Conservation (phyloP, 139 green algal genomes). For the Chlorella sp. region DNA sequence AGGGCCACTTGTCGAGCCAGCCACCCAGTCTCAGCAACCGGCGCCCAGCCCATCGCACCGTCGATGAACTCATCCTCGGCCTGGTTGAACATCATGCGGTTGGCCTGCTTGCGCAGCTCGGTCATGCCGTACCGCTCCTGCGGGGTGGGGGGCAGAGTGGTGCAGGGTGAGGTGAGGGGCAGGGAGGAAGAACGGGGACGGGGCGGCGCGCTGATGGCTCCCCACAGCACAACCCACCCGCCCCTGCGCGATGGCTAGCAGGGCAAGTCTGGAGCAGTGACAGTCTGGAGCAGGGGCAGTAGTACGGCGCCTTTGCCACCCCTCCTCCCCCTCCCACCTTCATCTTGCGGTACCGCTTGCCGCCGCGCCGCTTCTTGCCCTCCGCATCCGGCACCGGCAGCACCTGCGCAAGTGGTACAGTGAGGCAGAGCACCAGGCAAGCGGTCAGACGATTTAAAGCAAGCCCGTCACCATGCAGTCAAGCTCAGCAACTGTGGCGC, state of each 20-base stretch:
- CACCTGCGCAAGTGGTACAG: too few species aligned
- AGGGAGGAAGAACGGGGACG: too few species aligned
- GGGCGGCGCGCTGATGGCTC: too few species aligned
- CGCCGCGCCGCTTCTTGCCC: conserved; percentile 91
- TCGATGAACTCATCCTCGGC: conserved; percentile 83
- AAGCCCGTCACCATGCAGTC: too few species aligned
- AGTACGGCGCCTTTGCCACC: neutral
- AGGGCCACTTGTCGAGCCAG: too few species aligned
- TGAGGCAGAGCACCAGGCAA: too few species aligned
- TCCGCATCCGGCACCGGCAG: conserved; percentile 90
- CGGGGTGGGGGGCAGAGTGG: neutral
- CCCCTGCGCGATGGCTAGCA: too few species aligned
- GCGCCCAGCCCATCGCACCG: conserved; percentile 36
- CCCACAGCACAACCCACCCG: too few species aligned
- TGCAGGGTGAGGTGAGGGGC: neutral
- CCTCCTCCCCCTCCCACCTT: conserved; percentile 58
- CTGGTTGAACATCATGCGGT: conserved; percentile 95
- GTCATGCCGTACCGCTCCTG: conserved; percentile 87
- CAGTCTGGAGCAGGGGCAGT: neutral
- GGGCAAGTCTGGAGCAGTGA: too few species aligned
- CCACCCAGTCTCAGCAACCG: too few species aligned
- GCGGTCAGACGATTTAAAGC: too few species aligned
- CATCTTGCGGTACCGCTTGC: conserved; percentile 87
- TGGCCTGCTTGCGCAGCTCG: conserved; percentile 90
- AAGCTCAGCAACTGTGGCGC: too few species aligned